Percentiles rank a stretch among this genome's conserved stretches.
phyloP scores from a whole-genome alignment of 257 asterid species.

The Marsdenia floribunda region DNA sequence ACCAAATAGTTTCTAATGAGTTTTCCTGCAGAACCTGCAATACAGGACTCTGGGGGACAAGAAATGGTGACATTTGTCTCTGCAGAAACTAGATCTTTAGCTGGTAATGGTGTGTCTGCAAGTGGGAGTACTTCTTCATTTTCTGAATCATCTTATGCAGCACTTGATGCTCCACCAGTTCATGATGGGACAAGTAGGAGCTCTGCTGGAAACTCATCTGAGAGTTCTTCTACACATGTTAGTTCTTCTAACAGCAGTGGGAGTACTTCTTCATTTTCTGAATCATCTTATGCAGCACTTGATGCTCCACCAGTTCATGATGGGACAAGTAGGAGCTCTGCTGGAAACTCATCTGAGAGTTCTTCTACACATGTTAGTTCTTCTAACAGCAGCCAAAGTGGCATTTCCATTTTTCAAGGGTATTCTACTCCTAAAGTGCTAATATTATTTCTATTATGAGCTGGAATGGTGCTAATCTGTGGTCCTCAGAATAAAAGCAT shows the following conservation, averaged over 20 bases:
- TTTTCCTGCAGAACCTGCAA: constrained; percentile 41
- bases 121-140: constrained; percentile 35
- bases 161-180: constrained; percentile 51
- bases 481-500: not conserved
- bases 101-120: constrained; percentile 30
- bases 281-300: constrained; percentile 29
- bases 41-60: constrained; percentile 39
- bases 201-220: constrained; percentile 34
- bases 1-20: constrained; percentile 2
- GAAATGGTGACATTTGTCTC: constrained; percentile 69
- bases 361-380: constrained; percentile 33
- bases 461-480: not conserved
- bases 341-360: constrained; percentile 38
- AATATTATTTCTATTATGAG: not conserved
- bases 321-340: constrained; percentile 37
- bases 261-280: constrained; percentile 33
- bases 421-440: constrained; percentile 24
- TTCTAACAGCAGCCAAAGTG: constrained; percentile 44
- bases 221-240: constrained; percentile 32
- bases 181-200: constrained; percentile 45
- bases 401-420: constrained; percentile 78
- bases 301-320: constrained; percentile 59
- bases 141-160: constrained; percentile 31
- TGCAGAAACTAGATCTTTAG: constrained; percentile 35
- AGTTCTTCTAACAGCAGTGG: constrained; percentile 38